phyloP scores from a whole-genome alignment of 495 filamentous ascomycete species.

The Polyplosphaeria fusca region DNA sequence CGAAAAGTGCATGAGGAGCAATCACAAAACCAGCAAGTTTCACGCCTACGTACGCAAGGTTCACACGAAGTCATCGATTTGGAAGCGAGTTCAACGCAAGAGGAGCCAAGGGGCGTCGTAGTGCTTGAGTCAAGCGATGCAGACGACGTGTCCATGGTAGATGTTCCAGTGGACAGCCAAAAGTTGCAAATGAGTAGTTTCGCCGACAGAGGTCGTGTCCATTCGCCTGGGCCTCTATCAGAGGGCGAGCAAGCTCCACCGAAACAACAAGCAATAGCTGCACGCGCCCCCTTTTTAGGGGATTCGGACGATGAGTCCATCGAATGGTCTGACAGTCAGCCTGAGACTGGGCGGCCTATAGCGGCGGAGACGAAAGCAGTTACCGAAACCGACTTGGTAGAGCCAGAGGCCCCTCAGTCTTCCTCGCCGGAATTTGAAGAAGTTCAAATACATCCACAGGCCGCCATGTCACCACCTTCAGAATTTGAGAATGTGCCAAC shows the following conservation, averaged over 20 bases:
- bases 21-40: constrained; percentile 41
- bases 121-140: constrained; percentile 43
- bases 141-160: constrained; percentile 55
- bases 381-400: background rate
- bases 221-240: constrained; percentile 39
- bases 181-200: constrained; percentile 45
- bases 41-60: constrained; percentile 43
- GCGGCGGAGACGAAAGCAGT: constrained; percentile 17
- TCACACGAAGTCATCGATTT: constrained; percentile 38
- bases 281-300: background rate
- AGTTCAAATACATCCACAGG: constrained; percentile 1
- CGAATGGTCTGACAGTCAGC: constrained; percentile 45
- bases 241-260: constrained; percentile 8
- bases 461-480: constrained; percentile 25
- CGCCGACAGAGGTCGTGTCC: constrained; percentile 42
- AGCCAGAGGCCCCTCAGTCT: constrained; percentile 24
- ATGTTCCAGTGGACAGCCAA: constrained; percentile 38
- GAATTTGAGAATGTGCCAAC: constrained; percentile 22
- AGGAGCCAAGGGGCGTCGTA: constrained; percentile 31
- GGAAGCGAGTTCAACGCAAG: constrained; percentile 29
- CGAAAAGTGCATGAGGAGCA: constrained; percentile 28
- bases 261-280: background rate
- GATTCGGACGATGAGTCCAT: constrained; percentile 35
- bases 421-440: constrained; percentile 37
- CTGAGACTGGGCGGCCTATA: constrained; percentile 33